phyloP scores from a whole-genome alignment of 202 grass and related monocot species.

The Elaeis oleifera region DNA sequence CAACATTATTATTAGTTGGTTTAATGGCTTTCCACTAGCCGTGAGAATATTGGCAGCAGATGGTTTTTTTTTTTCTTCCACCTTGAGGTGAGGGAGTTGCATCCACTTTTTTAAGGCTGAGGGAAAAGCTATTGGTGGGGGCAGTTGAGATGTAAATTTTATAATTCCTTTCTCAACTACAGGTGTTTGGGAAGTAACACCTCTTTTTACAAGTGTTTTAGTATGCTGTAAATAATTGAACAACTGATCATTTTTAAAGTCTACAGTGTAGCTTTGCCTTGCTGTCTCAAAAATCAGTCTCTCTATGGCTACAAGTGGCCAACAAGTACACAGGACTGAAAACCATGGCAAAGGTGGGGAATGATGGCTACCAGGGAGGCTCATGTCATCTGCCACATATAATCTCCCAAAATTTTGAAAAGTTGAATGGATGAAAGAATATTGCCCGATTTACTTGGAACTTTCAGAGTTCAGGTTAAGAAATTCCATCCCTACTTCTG shows the following conservation, averaged over 20 bases:
- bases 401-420: background rate
- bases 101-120: too few species aligned
- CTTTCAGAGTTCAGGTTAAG: too few species aligned
- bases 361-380: slow-evolving; percentile 6
- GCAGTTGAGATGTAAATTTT: background rate
- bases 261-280: background rate
- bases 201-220: background rate
- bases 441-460: too few species aligned
- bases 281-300: background rate
- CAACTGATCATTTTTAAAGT: background rate
- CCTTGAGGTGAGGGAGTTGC: too few species aligned
- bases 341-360: background rate
- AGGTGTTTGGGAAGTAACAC: background rate
- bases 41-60: too few species aligned
- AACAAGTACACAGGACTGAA: slow-evolving; percentile 6
- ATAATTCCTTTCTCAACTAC: background rate
- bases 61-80: too few species aligned
- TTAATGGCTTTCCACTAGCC: too few species aligned
- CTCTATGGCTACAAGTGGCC: background rate
- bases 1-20: too few species aligned
- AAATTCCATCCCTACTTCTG: too few species aligned
- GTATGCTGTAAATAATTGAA: background rate
- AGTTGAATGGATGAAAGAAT: too few species aligned
- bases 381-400: background rate
- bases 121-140: background rate